Percentiles rank a stretch among this genome's conserved stretches.
Conservation (phyloP, 2,329 filamentous ascomycete genomes). For the Hypomyces perniciosus region DNA sequence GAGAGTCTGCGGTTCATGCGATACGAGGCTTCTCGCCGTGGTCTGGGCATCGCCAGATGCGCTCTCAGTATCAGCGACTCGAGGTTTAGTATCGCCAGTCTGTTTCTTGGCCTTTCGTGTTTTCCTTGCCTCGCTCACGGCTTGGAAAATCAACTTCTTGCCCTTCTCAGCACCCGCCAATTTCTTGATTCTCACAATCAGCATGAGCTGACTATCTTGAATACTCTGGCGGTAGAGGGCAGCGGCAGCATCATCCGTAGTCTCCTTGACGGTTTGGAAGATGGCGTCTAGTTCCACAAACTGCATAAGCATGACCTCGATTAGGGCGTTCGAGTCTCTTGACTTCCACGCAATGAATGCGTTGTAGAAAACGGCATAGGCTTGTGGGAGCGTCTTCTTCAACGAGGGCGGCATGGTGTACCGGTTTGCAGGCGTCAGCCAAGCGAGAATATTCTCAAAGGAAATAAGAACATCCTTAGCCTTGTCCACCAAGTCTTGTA, state of each 20-base stretch:
- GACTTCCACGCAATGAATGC: constrained; percentile 82
- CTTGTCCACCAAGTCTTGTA: constrained; percentile 69
- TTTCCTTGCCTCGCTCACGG: constrained; percentile 65
- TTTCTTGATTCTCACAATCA: constrained; percentile 74
- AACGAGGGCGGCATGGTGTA: constrained; percentile 60
- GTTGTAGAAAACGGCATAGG: constrained; percentile 68
- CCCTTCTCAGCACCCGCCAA: constrained; percentile 66
- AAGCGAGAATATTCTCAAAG: constrained; percentile 69
- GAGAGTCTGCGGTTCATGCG: constrained; percentile 42
- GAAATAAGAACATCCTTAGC: constrained; percentile 69
- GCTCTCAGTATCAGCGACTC: constrained; percentile 53
- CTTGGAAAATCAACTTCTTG: constrained; percentile 66
- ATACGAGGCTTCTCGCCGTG: constrained; percentile 31
- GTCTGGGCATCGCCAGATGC: constrained; percentile 32
- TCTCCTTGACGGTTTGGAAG: constrained; percentile 75
- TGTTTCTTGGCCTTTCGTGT: constrained; percentile 59
- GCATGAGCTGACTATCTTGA: constrained; percentile 71
- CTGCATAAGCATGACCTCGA: constrained; percentile 80
- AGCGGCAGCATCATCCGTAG: constrained; percentile 65
- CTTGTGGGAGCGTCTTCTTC: constrained; percentile 57
- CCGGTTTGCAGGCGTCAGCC: constrained; percentile 59
- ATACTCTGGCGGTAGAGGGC: constrained; percentile 76
- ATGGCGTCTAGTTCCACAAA: constrained; percentile 81
- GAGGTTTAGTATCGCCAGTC: constrained; percentile 63
- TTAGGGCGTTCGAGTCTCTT: constrained; percentile 67